Percentiles rank a stretch among this genome's conserved stretches.
phyloP scores from a whole-genome alignment of 2,329 filamentous ascomycete genomes.

The Alternaria sp. region DNA sequence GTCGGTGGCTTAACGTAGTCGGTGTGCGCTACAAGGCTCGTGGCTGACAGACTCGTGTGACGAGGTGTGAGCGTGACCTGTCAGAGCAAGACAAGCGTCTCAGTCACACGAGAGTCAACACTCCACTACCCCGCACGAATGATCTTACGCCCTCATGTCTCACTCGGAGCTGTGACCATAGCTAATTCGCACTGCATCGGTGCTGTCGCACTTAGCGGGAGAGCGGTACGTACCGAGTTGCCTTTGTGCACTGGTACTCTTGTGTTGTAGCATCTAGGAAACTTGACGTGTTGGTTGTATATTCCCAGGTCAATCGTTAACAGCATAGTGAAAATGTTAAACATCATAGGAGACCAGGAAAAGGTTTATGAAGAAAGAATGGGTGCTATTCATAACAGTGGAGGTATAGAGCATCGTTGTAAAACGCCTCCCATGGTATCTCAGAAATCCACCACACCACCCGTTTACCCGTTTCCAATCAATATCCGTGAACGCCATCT shows the following conservation, averaged over 20 bases:
- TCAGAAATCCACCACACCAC: neutral
- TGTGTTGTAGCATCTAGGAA: neutral
- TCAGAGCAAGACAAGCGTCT: slow-evolving; percentile 11
- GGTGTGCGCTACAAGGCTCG: slow-evolving; percentile 4
- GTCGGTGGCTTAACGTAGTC: neutral
- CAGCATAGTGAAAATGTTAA: neutral
- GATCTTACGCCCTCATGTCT: neutral
- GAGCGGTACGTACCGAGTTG: neutral
- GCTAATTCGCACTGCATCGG: slow-evolving; percentile 20
- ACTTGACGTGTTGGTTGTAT: neutral
- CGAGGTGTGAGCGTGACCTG: slow-evolving; percentile 11
- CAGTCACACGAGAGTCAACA: slow-evolving; percentile 11
- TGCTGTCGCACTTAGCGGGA: neutral
- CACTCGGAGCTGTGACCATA: slow-evolving; percentile 23
- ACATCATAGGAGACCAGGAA: neutral
- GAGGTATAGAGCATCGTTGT: neutral
- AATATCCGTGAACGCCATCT: neutral
- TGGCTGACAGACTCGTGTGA: slow-evolving; percentile 11
- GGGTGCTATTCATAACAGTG: neutral
- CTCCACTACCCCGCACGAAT: slow-evolving; percentile 14
- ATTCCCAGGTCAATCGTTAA: neutral
- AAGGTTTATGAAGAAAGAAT: neutral
- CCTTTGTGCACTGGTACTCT: neutral
- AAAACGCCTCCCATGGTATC: neutral
- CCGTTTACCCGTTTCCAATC: neutral